Base-by-base conservation (phyloP, 1,284 basidiomycete genomes). In the Pascua sp. region DNA sequence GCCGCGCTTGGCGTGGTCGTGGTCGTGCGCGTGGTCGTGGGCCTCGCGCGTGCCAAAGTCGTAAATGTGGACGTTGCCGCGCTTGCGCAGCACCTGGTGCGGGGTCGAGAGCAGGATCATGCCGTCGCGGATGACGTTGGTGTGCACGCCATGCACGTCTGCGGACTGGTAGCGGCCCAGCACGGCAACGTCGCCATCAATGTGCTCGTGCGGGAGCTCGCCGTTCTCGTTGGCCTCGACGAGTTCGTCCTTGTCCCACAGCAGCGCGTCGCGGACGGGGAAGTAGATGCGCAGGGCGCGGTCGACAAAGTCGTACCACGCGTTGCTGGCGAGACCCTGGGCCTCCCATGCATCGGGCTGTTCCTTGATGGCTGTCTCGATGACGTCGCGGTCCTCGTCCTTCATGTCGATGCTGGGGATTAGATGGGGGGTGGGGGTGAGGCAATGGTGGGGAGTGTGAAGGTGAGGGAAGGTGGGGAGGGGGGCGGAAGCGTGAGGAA, bases 271-370 rank as follows among this genome's bases (percentile, higher is more conserved):
- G 7, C 50, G 42, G 8, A 51, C 42, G 11, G 50, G 50, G 50
- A 51, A 51, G 36, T 51, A 51, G 42, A 51, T 37, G 50, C 50
- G 50, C 41, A 51, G 39, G 41, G 42, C 41, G 40, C 42, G 49
- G 17, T 11, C 41, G 9, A 32, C 24, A n/a, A n/a, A 32, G 32
- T 50, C 18, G n/a, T 24, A 43, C 24, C 24, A 50, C 13, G 40
- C 41, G 11, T 24, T 32, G 18, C 12, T n/a, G 41, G 13, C 12
- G 4, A 48, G n/a, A 17, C 24, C 24, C 24, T 39, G n/a, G 12
- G 17, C 41, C 40, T 24, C 42, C 41, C 40, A 37, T 1, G 13
- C 10, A 9, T 13, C 41, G 8, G 40, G 49, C 7, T n/a, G 13
- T 41, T 10, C 17, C 8, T 36, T 18, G 39, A 40, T 37, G 4